Evolutionary conservation across 2,329 filamentous ascomycete genomes (phyloP).

Genomic region (Dothistroma pini): DNA sequence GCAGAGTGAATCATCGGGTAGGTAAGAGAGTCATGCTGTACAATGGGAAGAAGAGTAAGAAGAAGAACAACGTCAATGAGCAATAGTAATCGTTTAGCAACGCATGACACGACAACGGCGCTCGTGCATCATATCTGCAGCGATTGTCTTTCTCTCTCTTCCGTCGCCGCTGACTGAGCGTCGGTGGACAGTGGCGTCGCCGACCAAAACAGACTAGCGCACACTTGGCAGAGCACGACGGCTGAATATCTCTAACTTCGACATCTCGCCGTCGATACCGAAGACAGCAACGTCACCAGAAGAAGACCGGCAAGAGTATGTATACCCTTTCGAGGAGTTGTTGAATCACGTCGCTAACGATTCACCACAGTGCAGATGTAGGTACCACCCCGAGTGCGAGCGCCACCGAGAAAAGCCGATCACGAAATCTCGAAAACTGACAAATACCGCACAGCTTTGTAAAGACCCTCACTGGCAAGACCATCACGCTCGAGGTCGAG

Average conservation of each 20-base stretch:
- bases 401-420: constrained; percentile 14
- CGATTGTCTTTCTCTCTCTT: background rate
- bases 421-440: constrained; percentile 18
- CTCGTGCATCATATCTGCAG: background rate
- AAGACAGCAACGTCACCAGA: background rate
- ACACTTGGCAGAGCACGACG: background rate
- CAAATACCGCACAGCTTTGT: constrained; percentile 71
- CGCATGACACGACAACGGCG: background rate
- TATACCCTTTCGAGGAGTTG: background rate
- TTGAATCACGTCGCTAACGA: constrained; percentile 24
- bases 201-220: background rate
- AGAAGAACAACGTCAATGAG: background rate
- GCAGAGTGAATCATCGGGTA: constrained; percentile 16
- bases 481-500: constrained; percentile 99
- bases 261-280: background rate
- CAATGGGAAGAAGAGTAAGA: background rate
- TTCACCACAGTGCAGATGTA: constrained; percentile 34
- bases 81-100: background rate
- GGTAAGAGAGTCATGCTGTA: constrained; percentile 14
- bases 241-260: background rate
- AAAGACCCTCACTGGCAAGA: constrained; percentile 99
- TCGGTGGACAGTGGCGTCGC: background rate
- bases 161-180: background rate
- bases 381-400: constrained; percentile 18
- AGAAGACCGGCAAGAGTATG: constrained; percentile 28